Base-by-base conservation (phyloP, 2,329 filamentous ascomycete species). In the Passalora sequoiae region DNA sequence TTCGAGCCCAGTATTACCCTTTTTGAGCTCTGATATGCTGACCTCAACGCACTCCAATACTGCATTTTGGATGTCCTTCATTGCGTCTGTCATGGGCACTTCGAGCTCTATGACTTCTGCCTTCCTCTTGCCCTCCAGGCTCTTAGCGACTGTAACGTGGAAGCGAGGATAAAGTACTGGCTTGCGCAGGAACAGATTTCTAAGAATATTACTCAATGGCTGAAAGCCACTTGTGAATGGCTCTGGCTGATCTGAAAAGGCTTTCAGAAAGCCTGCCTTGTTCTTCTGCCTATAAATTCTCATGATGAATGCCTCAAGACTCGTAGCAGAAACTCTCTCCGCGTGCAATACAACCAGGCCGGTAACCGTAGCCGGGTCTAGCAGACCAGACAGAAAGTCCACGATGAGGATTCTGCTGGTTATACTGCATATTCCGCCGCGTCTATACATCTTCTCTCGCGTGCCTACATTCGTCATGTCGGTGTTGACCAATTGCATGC, bases 61-160 rank as follows among this genome's bases (percentile, higher is more conserved):
- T 19, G 92, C 89, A 51, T 86, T 91, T 61, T 98, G 92, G 29
- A 98, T 96, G 30, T 89, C 82, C 47, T 78, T 79, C 92, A 98
- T 98, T 38, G 81, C 77, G 27, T 94, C 86, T 4, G 88, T 95
- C 91, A 98, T 97, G 20, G 87, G 84, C 4, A 98, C 85, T 66
- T 96, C 92, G 17, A 97, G 74, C 67, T 98, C 92, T 51, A 98
- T 94, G 33, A 98, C 92, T 66, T 98, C 92, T 4, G 92, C 91
- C 62, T 91, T 95, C 60, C 85, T 84, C 63, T 86, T 86, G 7
- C 89, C 89, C 65, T 98, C 92, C 2, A 98, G 29, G 2, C 89
- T 88, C 56, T 88, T 81, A 0, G 89, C 89, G 4, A 98, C 89
- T 1, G 86, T 82, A 46, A 95, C 79, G 61, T 98, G 92, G 59